Conservation (phyloP, 73 alveolate species). For the Paramecium bursaria region DNA sequence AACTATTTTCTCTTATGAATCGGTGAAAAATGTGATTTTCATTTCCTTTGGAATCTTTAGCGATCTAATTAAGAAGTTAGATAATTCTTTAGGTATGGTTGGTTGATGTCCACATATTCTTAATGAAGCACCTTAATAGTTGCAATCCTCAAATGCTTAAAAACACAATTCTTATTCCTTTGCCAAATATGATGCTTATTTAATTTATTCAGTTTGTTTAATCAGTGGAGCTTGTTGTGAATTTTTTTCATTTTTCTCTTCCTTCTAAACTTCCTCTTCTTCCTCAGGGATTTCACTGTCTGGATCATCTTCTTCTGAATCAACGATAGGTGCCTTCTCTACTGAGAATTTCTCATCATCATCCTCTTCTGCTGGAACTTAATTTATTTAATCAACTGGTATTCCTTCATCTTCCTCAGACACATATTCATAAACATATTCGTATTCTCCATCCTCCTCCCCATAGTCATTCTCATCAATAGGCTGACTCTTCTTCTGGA, state of each 20-base stretch:
- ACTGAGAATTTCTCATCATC: not conserved
- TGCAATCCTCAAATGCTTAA: slow-evolving; percentile 19
- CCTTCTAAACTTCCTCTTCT: not conserved
- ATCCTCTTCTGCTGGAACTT: not conserved
- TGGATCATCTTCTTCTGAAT: not conserved
- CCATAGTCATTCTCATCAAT: not conserved
- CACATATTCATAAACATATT: slow-evolving; percentile 40
- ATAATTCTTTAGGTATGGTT: not conserved
- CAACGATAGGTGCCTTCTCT: too few species aligned
- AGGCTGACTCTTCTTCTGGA: not conserved
- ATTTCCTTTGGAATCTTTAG: slow-evolving; percentile 27
- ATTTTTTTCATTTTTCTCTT: slow-evolving; percentile 1
- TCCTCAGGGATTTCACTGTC: too few species aligned
- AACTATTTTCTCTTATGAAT: not conserved
- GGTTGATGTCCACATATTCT: slow-evolving; percentile 39
- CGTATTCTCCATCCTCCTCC: slow-evolving; percentile 14
- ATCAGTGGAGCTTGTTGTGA: not conserved
- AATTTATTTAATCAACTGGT: slow-evolving; percentile 6
- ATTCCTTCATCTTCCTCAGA: slow-evolving; percentile 23
- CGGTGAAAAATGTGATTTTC: slow-evolving; percentile 19
- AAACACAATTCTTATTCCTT: slow-evolving; percentile 31
- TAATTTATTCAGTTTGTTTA: not conserved
- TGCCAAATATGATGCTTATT: not conserved
- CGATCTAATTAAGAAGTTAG: slow-evolving; percentile 11
- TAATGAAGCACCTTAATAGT: slow-evolving; percentile 9